These are phyloP conservation scores for Penicillium hordei DNA, from an alignment of 2,329 filamentous ascomycete species.

Conservation along the genomic window DNA sequence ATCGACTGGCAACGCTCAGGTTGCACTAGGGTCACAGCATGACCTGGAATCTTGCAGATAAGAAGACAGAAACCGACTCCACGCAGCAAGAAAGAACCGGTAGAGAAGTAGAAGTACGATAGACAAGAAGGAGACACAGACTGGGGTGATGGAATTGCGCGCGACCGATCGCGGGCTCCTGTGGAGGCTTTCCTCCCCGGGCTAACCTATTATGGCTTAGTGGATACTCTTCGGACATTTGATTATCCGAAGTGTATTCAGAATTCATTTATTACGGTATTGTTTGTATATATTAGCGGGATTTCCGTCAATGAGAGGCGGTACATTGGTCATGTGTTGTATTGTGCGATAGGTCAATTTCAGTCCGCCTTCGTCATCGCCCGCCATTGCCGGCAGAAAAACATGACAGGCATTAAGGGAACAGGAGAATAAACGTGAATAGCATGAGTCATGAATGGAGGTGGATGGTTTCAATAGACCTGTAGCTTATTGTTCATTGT, in stretches of 20 bases:
- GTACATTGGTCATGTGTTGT: conserved; percentile 4
- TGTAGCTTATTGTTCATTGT: not conserved
- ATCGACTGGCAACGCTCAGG: conserved; percentile 21
- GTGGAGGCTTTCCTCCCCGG: conserved; percentile 34
- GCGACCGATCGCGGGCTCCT: conserved; percentile 41
- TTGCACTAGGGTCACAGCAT: conserved; percentile 26
- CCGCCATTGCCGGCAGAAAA: conserved; percentile 24
- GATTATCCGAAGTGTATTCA: conserved; percentile 25
- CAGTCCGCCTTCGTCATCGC: conserved; percentile 36
- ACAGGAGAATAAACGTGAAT: not conserved
- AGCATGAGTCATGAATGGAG: not conserved
- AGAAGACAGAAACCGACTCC: conserved; percentile 6
- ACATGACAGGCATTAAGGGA: conserved; percentile 6
- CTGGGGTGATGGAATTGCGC: conserved; percentile 36
- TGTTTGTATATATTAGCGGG: not conserved
- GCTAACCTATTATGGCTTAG: conserved; percentile 28
- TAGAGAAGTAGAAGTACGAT: conserved; percentile 9
- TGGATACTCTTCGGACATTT: conserved; percentile 22
- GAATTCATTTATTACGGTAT: conserved; percentile 4
- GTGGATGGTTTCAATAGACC: not conserved
- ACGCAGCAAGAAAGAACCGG: conserved; percentile 11
- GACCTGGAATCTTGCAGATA: conserved; percentile 14
- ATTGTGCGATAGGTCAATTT: conserved; percentile 13
- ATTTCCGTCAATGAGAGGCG: not conserved
- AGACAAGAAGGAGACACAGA: conserved; percentile 16